Percentiles rank a stretch among this genome's conserved stretches.
Evolutionary conservation across 495 filamentous ascomycete species (phyloP).

Genomic region (Aspergillus nidulans): DNA sequence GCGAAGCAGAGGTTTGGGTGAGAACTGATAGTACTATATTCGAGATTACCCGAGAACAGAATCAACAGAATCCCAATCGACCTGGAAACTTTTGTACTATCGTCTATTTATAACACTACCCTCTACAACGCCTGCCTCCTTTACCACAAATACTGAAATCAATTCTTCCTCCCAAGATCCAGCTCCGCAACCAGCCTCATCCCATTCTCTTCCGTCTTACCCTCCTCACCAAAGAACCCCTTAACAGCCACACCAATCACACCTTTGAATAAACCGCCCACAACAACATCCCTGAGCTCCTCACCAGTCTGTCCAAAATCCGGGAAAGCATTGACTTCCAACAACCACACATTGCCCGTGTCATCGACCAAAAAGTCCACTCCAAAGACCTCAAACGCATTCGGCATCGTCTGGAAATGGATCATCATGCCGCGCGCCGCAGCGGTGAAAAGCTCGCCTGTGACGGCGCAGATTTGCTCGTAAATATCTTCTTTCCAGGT

Average conservation of each 20-base stretch:
- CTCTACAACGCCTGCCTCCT: neutral
- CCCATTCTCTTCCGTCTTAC: constrained; percentile 27
- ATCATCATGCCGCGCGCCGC: constrained; percentile 75
- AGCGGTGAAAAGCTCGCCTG: constrained; percentile 75
- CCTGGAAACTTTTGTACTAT: constrained; percentile 4
- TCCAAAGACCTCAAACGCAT: constrained; percentile 89
- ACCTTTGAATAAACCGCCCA: constrained; percentile 70
- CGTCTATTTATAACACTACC: neutral
- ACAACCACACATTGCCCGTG: constrained; percentile 58
- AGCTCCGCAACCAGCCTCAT: constrained; percentile 57
- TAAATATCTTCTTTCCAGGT: constrained; percentile 60
- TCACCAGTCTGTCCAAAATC: constrained; percentile 90
- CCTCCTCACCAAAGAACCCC: constrained; percentile 50
- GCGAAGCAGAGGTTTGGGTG: constrained; percentile 45
- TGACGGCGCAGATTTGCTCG: constrained; percentile 66
- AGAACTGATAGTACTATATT: constrained; percentile 2
- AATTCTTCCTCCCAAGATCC: constrained; percentile 50
- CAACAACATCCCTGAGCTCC: constrained; percentile 56
- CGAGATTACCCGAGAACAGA: too few relatives aligned
- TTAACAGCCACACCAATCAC: constrained; percentile 62
- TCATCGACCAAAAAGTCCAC: constrained; percentile 84
- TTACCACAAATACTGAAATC: neutral
- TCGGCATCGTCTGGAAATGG: constrained; percentile 85
- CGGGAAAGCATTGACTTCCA: constrained; percentile 96
- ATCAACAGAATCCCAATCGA: neutral